These are phyloP conservation scores for Kalaharituber pfeilii DNA, from an alignment of 2,329 filamentous ascomycete species.

Conservation along the genomic window DNA sequence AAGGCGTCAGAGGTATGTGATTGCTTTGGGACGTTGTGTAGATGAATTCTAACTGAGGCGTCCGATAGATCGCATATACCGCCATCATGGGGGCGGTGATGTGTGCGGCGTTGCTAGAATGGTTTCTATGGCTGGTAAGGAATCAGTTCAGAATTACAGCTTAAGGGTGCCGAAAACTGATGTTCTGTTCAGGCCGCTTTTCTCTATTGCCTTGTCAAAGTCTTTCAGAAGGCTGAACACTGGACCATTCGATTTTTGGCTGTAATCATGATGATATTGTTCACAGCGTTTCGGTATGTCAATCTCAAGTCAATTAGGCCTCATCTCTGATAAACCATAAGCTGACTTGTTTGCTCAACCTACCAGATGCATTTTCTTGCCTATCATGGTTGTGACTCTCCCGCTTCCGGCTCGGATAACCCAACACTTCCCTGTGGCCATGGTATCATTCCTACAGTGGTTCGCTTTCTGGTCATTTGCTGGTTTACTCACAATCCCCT, in stretches of 20 bases:
- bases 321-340: too few species aligned
- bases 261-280: slow-evolving; percentile 54
- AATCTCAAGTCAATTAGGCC: neutral
- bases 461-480: slow-evolving; percentile 93
- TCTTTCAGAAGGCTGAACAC: slow-evolving; percentile 74
- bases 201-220: slow-evolving; percentile 75
- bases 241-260: slow-evolving; percentile 66
- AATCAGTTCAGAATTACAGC: neutral
- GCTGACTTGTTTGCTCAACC: neutral
- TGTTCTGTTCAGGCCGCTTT: slow-evolving; percentile 46
- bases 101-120: slow-evolving; percentile 72
- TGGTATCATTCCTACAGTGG: slow-evolving; percentile 67
- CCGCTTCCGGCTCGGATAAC: slow-evolving; percentile 60
- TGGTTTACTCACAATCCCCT: slow-evolving; percentile 66
- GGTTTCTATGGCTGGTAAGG: slow-evolving; percentile 64
- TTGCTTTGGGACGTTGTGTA: neutral
- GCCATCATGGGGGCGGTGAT: slow-evolving; percentile 64
- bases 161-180: slow-evolving; percentile 3
- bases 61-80: slow-evolving; percentile 60
- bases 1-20: slow-evolving; percentile 27
- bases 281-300: slow-evolving; percentile 55
- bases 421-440: slow-evolving; percentile 48
- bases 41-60: slow-evolving; percentile 16
- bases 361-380: slow-evolving; percentile 67
- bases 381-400: slow-evolving; percentile 84